Conservation (phyloP, 352 stramenopile species). For the Paralagenidium karlingii region DNA sequence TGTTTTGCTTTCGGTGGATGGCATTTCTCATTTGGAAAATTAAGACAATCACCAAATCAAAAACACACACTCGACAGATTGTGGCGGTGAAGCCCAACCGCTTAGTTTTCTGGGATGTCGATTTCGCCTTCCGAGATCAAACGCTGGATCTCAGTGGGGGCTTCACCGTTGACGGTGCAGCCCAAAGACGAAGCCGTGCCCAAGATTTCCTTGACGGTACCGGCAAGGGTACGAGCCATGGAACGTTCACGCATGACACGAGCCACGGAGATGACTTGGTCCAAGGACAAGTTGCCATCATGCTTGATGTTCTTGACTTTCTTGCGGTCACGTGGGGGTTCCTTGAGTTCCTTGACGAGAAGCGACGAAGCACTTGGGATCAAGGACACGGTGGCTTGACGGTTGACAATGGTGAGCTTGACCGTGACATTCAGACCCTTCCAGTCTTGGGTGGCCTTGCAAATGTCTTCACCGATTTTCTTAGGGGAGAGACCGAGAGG, state of each 20-base stretch:
- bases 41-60: no score
- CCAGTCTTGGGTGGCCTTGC: conserved; percentile 99
- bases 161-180: conserved; percentile 98
- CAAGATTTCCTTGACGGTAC: conserved; percentile 99
- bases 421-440: conserved; percentile 99
- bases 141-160: conserved; percentile 92
- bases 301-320: conserved; percentile 99
- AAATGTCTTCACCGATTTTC: conserved; percentile 99
- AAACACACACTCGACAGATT: conserved; percentile 3
- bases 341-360: conserved; percentile 99
- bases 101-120: conserved; percentile 96
- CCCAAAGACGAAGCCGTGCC: conserved; percentile 97
- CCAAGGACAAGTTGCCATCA: conserved; percentile 99
- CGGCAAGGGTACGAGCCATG: conserved; percentile 92
- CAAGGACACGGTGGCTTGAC: conserved; percentile 93
- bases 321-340: conserved; percentile 98
- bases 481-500: conserved; percentile 99
- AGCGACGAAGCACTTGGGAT: conserved; percentile 97
- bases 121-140: conserved; percentile 95
- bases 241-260: conserved; percentile 96
- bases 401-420: conserved; percentile 99
- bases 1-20: no score
- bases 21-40: no score
- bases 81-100: conserved; percentile 5
- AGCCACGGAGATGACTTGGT: conserved; percentile 98